These are phyloP conservation scores for Stemphylium vesicarium DNA, from an alignment of 2,329 filamentous ascomycete species.

Conservation along the genomic window DNA sequence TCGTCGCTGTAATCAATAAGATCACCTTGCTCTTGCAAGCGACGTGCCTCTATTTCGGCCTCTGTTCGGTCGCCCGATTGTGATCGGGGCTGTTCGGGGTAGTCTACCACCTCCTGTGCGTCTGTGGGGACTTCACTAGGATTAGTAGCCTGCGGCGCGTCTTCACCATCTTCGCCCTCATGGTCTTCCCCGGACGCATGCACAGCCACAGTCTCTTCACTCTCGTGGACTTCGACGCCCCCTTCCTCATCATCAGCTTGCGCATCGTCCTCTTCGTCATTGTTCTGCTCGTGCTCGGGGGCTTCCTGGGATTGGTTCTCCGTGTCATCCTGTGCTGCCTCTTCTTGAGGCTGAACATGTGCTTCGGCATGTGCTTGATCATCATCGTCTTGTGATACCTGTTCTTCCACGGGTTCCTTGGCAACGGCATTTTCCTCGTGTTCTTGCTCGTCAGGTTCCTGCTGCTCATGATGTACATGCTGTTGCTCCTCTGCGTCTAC, in stretches of 20 bases:
- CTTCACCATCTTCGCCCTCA: background rate
- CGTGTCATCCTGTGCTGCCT: background rate
- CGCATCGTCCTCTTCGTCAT: background rate
- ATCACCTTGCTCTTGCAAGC: slow-evolving; percentile 47
- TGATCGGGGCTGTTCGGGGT: background rate
- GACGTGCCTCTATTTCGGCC: slow-evolving; percentile 14
- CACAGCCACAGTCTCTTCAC: background rate
- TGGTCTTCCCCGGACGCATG: slow-evolving; percentile 1
- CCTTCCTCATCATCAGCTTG: slow-evolving; percentile 2
- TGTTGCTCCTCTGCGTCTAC: background rate
- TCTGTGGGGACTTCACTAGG: background rate
- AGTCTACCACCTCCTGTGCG: background rate
- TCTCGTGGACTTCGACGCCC: background rate
- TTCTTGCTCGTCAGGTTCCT: slow-evolving; percentile 1
- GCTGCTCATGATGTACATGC: slow-evolving; percentile 7
- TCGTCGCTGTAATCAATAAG: slow-evolving; percentile 60
- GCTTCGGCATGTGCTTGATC: background rate
- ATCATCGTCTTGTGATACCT: background rate
- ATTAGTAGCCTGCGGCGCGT: slow-evolving; percentile 1
- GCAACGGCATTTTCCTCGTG: background rate
- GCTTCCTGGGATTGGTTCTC: background rate
- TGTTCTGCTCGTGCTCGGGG: slow-evolving; percentile 2
- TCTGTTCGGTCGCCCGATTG: slow-evolving; percentile 1
- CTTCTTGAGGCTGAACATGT: background rate
- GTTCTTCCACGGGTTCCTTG: background rate